phyloP scores from a whole-genome alignment of 169 alveolate species.

The Cryptosporidium ubiquitum region DNA sequence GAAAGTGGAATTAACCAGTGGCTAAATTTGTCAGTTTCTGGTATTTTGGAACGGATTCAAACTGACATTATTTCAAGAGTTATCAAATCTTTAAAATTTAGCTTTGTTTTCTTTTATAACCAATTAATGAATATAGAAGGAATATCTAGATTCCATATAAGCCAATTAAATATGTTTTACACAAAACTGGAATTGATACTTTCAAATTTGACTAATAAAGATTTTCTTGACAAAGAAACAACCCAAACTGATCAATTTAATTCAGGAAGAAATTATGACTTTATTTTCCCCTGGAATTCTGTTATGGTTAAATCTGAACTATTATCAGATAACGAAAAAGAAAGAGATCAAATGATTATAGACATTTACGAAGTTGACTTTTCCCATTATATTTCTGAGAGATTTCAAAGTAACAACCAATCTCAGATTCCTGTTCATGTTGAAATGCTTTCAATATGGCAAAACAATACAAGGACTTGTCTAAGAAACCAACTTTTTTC shows the following conservation, averaged over 20 bases:
- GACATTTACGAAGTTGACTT: conserved; percentile 33
- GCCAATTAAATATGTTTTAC: conserved; percentile 9
- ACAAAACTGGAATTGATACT: conserved; percentile 28
- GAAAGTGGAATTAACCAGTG: conserved; percentile 25
- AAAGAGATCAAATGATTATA: neutral
- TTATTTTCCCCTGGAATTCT: conserved; percentile 47
- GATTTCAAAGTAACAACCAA: neutral
- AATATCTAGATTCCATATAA: conserved; percentile 31
- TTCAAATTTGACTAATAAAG: conserved; percentile 24
- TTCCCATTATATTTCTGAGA: neutral
- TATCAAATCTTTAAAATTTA: conserved; percentile 28
- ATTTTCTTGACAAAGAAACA: neutral
- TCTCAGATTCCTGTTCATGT: conserved; percentile 46
- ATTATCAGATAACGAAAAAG: neutral
- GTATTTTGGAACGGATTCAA: conserved; percentile 10
- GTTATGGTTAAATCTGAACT: neutral
- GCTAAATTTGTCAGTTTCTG: neutral
- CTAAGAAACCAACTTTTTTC: conserved; percentile 37
- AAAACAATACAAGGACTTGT: conserved; percentile 1
- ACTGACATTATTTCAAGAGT: conserved; percentile 40
- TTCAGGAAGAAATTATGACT: neutral
- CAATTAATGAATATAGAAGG: conserved; percentile 8
- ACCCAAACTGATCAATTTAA: neutral
- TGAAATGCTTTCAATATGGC: conserved; percentile 56
- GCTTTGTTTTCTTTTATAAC: conserved; percentile 45